Base-by-base conservation (phyloP, 768 basidiomycete genomes). In the Russula abietina region DNA sequence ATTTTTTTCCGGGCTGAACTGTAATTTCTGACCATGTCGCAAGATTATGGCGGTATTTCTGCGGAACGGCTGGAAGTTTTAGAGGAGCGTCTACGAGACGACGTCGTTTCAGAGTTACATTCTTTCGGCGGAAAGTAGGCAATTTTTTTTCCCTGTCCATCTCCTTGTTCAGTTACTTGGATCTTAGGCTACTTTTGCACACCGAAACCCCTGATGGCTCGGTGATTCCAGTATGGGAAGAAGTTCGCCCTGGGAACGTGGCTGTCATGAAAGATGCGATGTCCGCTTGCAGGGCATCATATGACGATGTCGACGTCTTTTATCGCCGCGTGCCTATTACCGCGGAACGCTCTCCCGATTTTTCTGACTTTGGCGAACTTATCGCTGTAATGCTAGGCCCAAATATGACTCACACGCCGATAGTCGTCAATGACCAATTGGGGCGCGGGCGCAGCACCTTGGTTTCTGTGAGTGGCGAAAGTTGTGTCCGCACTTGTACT, bases 1-100 rank as follows among this genome's bases (percentile, higher is more conserved):
- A n/a, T 24, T 6, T 11, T 56, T 8, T 26, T 48, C 36, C 32
- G 39, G 12, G 46, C 19, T 30, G 28, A 26, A 55, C 55, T 30
- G 53, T 62, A 53, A 43, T 30, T 28, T 63, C 30, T 61, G 55
- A 59, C 49, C 46, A 3, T 38, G 11, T 24, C 26, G 36, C 48
- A 43, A 91, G 94, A 97, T 73, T 98, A 94, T 75, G 91, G 93
- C 50, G 97, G 97, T 3, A 98, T 99, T 56, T 96, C 95, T 0
- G 84, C 91, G 4, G 85, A 87, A 30, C 83, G 97, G 14, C 75
- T 98, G 52, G 97, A 98, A 72, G 81, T 88, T 3, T 78, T 98
- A 32, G 97, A 99, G 73, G 91, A 95, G 60, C 81, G 96, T 30
- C 80, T 99, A 8, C 86, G 86, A 67, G 85, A 88, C 56, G 97